phyloP scores from a whole-genome alignment of 441 rosid genomes.

The Daphne laureola region DNA sequence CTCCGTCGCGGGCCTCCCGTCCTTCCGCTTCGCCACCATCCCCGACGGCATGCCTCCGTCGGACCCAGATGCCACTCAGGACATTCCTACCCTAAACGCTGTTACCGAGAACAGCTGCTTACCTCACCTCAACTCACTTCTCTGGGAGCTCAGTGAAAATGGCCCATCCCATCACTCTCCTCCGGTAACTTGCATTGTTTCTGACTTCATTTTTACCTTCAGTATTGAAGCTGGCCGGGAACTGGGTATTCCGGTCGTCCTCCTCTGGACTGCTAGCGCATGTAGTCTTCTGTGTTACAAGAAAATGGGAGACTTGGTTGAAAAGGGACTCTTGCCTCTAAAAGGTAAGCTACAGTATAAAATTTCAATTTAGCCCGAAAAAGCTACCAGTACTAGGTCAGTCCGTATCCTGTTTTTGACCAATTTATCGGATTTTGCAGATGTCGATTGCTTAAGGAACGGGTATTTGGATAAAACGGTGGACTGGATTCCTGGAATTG shows the following conservation, averaged over 20 bases:
- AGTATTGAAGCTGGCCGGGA: conserved; percentile 26
- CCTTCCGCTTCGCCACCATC: conserved; percentile 17
- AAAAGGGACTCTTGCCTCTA: too few relatives aligned
- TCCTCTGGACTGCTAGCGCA: conserved; percentile 30
- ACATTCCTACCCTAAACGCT: conserved; percentile 11
- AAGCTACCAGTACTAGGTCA: too few relatives aligned
- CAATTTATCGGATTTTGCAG: conserved; percentile 6
- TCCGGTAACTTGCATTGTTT: conserved; percentile 17
- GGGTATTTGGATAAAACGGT: conserved; percentile 24
- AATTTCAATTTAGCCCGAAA: too few relatives aligned
- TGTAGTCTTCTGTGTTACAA: conserved; percentile 15
- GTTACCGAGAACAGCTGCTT: conserved; percentile 12
- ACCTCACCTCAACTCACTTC: conserved; percentile 8
- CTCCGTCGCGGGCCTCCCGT: conserved; percentile 15
- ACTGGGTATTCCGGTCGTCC: conserved; percentile 23
- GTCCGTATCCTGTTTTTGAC: too few relatives aligned
- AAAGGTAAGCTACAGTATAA: too few relatives aligned
- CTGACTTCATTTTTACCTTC: conserved; percentile 28
- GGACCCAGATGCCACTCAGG: conserved; percentile 14
- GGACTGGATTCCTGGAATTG: conserved; percentile 34
- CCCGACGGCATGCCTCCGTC: conserved; percentile 22
- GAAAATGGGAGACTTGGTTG: too few relatives aligned
- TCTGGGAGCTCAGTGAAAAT: too few relatives aligned
- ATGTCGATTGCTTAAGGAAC: conserved; percentile 19
- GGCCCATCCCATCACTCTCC: not conserved